Conservation (phyloP, 2,329 filamentous ascomycete species). For the Myotisia sp. region DNA sequence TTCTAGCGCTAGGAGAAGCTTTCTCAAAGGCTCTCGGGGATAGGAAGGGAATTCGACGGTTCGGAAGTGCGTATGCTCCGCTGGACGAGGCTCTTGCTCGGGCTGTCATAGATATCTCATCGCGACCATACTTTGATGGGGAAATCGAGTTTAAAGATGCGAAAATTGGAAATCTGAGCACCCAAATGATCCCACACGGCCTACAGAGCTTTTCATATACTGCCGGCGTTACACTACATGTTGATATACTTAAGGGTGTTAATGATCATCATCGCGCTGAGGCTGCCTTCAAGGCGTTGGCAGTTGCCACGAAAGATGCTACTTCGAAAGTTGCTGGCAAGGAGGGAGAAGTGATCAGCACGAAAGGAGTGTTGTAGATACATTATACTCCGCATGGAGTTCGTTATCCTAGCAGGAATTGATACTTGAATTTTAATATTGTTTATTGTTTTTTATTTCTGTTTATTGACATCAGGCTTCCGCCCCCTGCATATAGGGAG, state of each 20-base stretch:
- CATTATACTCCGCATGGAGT: too few species aligned
- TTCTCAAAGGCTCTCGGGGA: slow-evolving; percentile 69
- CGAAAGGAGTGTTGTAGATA: slow-evolving; percentile 67
- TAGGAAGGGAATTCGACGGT: slow-evolving; percentile 70
- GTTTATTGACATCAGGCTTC: too few species aligned
- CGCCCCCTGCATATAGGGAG: too few species aligned
- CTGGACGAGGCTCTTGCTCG: slow-evolving; percentile 90
- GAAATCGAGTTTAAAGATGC: slow-evolving; percentile 76
- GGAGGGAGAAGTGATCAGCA: slow-evolving; percentile 88
- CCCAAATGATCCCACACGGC: slow-evolving; percentile 95
- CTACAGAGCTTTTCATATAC: slow-evolving; percentile 86
- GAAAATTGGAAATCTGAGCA: slow-evolving; percentile 83
- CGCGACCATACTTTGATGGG: slow-evolving; percentile 72
- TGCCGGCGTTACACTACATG: slow-evolving; percentile 82
- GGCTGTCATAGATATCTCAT: slow-evolving; percentile 87
- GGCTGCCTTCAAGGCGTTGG: slow-evolving; percentile 92
- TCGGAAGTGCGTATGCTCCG: slow-evolving; percentile 81
- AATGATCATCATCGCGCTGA: slow-evolving; percentile 96
- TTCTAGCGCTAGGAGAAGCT: slow-evolving; percentile 73
- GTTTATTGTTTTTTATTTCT: too few species aligned
- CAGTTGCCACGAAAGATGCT: slow-evolving; percentile 68
- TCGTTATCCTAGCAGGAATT: too few species aligned
- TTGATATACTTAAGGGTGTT: slow-evolving; percentile 75
- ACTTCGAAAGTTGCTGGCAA: slow-evolving; percentile 61
- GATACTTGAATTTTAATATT: too few species aligned